phyloP scores from a whole-genome alignment of 306 rosid genomes.

The Prunus davidiana region DNA sequence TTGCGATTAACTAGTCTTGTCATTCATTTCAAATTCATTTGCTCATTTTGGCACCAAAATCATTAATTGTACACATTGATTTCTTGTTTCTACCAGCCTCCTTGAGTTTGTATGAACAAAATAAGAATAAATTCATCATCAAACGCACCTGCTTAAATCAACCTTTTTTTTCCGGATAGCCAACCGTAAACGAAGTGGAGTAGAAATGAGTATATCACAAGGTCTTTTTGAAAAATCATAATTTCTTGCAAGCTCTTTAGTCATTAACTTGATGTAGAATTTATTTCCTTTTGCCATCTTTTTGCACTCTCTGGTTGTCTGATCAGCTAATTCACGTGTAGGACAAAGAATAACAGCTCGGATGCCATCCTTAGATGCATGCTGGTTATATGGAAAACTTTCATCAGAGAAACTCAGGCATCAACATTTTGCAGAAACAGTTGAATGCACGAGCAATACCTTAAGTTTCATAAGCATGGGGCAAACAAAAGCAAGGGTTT shows the following conservation, averaged over 20 bases:
- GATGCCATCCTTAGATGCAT: slow-evolving; percentile 52
- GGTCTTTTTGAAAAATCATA: slow-evolving; percentile 64
- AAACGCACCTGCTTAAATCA: slow-evolving; percentile 70
- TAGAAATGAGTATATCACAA: slow-evolving; percentile 83
- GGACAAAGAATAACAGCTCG: slow-evolving; percentile 88
- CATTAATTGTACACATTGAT: not conserved
- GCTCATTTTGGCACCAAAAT: not conserved
- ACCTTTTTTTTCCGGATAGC: slow-evolving; percentile 62
- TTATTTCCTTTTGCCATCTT: slow-evolving; percentile 66
- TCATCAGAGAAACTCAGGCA: slow-evolving; percentile 25
- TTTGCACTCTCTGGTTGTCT: slow-evolving; percentile 89
- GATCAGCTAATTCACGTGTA: slow-evolving; percentile 81
- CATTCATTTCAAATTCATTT: not conserved
- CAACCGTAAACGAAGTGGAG: slow-evolving; percentile 74
- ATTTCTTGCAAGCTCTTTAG: slow-evolving; percentile 52
- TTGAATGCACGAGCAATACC: slow-evolving; percentile 44
- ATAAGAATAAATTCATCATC: slow-evolving; percentile 12
- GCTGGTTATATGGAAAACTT: slow-evolving; percentile 33
- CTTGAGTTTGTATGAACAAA: slow-evolving; percentile 10
- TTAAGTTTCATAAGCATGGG: slow-evolving; percentile 91
- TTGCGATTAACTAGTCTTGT: slow-evolving; percentile 3
- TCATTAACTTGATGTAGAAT: slow-evolving; percentile 65
- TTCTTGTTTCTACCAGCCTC: not conserved
- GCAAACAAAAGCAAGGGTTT: slow-evolving; percentile 84
- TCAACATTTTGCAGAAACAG: slow-evolving; percentile 8